A percentile compares a stretch with the other conserved stretches of the same genome.
Conservation (phyloP, 495 filamentous ascomycete genomes). For the Penicillium taxi region DNA sequence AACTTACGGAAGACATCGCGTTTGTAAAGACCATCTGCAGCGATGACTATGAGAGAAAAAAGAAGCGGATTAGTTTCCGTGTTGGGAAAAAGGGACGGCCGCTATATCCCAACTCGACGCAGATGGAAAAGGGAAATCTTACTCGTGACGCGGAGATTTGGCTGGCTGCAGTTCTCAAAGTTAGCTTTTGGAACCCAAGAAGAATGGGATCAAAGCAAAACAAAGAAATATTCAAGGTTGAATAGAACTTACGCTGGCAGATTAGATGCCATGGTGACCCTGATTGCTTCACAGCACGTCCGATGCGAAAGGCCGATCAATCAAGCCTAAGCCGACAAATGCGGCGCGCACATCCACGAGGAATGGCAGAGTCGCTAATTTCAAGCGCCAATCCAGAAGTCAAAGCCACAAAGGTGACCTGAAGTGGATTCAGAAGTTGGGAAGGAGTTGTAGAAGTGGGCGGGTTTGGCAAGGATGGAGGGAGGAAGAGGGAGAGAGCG, state of each 20-base stretch:
- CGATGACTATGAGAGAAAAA: slow-evolving; percentile 63
- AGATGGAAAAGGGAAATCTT: slow-evolving; percentile 24
- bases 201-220: slow-evolving; percentile 1
- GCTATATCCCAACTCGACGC: slow-evolving; percentile 13
- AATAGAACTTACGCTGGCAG: slow-evolving; percentile 47
- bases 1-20: slow-evolving; percentile 89
- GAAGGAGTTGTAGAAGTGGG: slow-evolving; percentile 7
- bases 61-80: slow-evolving; percentile 11
- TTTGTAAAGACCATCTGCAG: slow-evolving; percentile 96
- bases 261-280: slow-evolving; percentile 48
- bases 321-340: slow-evolving; percentile 31
- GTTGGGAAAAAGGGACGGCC: slow-evolving; percentile 13
- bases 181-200: slow-evolving; percentile 19
- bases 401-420: slow-evolving; percentile 7
- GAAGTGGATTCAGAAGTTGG: slow-evolving; percentile 8
- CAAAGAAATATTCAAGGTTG: neutral
- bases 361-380: slow-evolving; percentile 12
- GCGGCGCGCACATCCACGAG: slow-evolving; percentile 38
- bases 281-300: slow-evolving; percentile 27
- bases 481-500: slow-evolving; percentile 16
- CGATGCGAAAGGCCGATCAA: slow-evolving; percentile 36
- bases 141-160: slow-evolving; percentile 61
- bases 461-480: slow-evolving; percentile 14
- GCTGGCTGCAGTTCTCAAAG: slow-evolving; percentile 33
- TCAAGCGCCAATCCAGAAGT: slow-evolving; percentile 11